Evolutionary conservation across 805 yeast species (phyloP), one percentile per base, ranked within the genome.

Genomic region (Lachancea thermotolerans): DNA sequence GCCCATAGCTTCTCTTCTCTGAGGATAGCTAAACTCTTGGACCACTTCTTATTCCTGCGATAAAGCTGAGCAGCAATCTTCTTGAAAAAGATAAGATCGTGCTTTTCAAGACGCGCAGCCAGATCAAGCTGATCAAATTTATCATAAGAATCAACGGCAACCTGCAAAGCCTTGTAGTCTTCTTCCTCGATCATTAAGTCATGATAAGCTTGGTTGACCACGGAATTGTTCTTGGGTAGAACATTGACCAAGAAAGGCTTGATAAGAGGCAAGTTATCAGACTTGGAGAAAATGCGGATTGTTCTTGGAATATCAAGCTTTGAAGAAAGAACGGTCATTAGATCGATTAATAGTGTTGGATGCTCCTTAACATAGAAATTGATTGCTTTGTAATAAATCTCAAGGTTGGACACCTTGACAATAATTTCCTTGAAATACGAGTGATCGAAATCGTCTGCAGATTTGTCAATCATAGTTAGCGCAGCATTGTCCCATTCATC

Each of bases 401-500:
- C 99, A 67, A 93, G 74, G 70, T 93, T 93, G 31, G 96, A 84
- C 50, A 90, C 97, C 73, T 93, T 93, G 50, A 87, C 95, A 50
- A 93, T 74, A 39, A 93, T 82, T 62, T 93, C 98, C 73, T 93
- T 93, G 76, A 93, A 93, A 36, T 95, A 85, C 28, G 81, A 70
- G 65, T 93, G 99, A 57, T 93, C 98, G 60, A 91, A 90, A 14
- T 96, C 89, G 55, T 84, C 84, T 49, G 95, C 87, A 2, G 95
- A 83, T 63, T 81, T 88, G 66, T 93, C 97, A 74, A 93, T 93
- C 90, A 93, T 87, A 12, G 96, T 81, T 63, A 93, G 75, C 31
- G 96, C 89, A 49, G 99, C 99, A 67, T 93, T 93, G 67, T 93
- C 99, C 95, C 96, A 93, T 71, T 93, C 99, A 64, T 93, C 99